These are phyloP conservation scores for Pleurotus ostreatus DNA, from an alignment of 768 basidiomycete species.

Conservation along the genomic window DNA sequence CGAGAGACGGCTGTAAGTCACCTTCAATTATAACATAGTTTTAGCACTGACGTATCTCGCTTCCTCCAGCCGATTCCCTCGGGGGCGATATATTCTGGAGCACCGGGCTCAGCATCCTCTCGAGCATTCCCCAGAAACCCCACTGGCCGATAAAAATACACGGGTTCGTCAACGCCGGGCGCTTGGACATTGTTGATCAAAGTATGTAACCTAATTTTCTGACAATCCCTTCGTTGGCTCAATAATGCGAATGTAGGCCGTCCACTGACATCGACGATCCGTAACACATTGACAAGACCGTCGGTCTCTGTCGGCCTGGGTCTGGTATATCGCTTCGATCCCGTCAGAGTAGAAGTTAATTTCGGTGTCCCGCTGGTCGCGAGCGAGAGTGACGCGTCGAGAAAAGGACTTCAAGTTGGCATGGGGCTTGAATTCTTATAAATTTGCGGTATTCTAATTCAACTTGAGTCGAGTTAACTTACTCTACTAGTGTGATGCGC, in stretches of 20 bases:
- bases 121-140: slow-evolving; percentile 64
- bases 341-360: slow-evolving; percentile 84
- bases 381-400: slow-evolving; percentile 58
- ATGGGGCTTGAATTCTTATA: slow-evolving; percentile 78
- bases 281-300: slow-evolving; percentile 42
- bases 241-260: slow-evolving; percentile 21
- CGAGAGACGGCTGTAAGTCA: slow-evolving; percentile 62
- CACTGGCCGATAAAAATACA: slow-evolving; percentile 89
- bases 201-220: slow-evolving; percentile 33
- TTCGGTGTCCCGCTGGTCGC: slow-evolving; percentile 79
- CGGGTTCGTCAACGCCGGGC: slow-evolving; percentile 76
- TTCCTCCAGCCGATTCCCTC: slow-evolving; percentile 64
- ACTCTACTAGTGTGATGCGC: too few species aligned
- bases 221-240: too few species aligned
- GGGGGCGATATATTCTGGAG: slow-evolving; percentile 86
- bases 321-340: slow-evolving; percentile 78
- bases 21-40: slow-evolving; percentile 2
- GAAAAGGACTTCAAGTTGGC: slow-evolving; percentile 76
- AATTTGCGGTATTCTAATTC: not conserved
- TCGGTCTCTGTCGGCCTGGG: slow-evolving; percentile 82
- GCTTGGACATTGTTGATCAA: slow-evolving; percentile 57
- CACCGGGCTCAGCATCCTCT: slow-evolving; percentile 69
- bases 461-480: too few species aligned
- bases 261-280: slow-evolving; percentile 35
- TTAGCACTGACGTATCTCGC: not conserved